Evolutionary conservation across 1,139 yeast genomes (phyloP), one percentile per base, ranked within the genome.

Genomic region (Debaryomyces nepalensis): DNA sequence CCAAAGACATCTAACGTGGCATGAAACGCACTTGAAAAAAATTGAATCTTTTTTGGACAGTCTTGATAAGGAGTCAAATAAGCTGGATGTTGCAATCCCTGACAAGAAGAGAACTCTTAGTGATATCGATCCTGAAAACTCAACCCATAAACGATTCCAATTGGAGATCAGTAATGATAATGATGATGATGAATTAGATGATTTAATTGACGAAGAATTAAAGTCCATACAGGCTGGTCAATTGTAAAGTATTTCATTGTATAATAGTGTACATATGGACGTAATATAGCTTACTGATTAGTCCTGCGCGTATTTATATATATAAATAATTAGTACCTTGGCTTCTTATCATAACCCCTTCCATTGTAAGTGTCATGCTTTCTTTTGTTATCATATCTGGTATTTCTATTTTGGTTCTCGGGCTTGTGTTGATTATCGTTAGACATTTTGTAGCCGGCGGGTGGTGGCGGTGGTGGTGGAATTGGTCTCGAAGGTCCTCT

Each of bases 1-100:
- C 26, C 55, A 59, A 16, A 66, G 85, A 36, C 88, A 82, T 55
- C 50, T 81, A 38, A 61, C 58, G 30, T 79, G 85, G 84, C 87
- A 82, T 54, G 68, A 69, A 8, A 61, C 62, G 16, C 69, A 70
- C 26, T 51, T 66, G 44, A 49, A 48, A 33, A 66, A 61, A 48
- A 62, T 73, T 9, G 69, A 68, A 41, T 47, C 47, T 7, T 72
- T 63, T 42, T 59, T 73, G 45, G 53, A 52, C 5, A 58, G 68
- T 1, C 51, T 72, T 30, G 62, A 61, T 21, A 40, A 49, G 11
- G 53, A 48, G n/a, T 45, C 41, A 21, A 19, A 20, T 7, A 45
- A 41, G 12, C 38, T 15, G 10, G 15, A 38, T 18, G 43, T 41
- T 26, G n/a, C 10, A 16, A 36, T 26, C 22, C 26, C 26, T 10